Evolutionary conservation across 257 asterid genomes (phyloP).

Genomic region (Solanum sitiens): DNA sequence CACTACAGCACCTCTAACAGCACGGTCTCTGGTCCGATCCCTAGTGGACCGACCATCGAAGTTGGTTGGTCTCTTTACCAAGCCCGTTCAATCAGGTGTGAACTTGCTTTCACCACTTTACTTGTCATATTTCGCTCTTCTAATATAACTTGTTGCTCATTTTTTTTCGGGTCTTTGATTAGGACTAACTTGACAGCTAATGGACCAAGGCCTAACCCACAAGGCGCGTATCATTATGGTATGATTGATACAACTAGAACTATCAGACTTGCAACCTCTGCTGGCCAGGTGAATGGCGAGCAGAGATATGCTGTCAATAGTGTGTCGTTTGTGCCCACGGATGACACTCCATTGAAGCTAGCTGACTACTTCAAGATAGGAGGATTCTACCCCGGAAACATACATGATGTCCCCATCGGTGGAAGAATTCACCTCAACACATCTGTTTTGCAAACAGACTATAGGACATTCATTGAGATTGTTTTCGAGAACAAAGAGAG

Average conservation of each 20-base stretch:
- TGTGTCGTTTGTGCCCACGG: constrained; percentile 5
- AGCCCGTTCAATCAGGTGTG: constrained; percentile 66
- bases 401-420: constrained; percentile 41
- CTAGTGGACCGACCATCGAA: constrained; percentile 79
- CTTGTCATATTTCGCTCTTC: background rate
- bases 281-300: constrained; percentile 2
- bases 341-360: constrained; percentile 9
- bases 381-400: background rate
- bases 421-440: constrained; percentile 76
- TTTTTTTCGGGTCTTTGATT: background rate
- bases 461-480: constrained; percentile 61
- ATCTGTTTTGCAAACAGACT: constrained; percentile 58
- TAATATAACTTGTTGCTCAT: background rate
- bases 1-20: constrained; percentile 52
- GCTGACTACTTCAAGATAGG: constrained; percentile 14
- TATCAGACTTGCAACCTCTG: constrained; percentile 1
- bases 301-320: constrained; percentile 13
- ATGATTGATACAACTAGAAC: constrained; percentile 7
- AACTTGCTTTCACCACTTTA: background rate
- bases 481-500: constrained; percentile 59
- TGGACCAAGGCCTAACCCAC: constrained; percentile 18
- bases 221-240: constrained; percentile 12
- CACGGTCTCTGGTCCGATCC: constrained; percentile 49
- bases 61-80: constrained; percentile 84
- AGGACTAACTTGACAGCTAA: constrained; percentile 14